Evolutionary conservation across 805 yeast genomes (phyloP), one percentile per base, ranked within the genome.

Genomic region (Diddensiella santjacobensis): DNA sequence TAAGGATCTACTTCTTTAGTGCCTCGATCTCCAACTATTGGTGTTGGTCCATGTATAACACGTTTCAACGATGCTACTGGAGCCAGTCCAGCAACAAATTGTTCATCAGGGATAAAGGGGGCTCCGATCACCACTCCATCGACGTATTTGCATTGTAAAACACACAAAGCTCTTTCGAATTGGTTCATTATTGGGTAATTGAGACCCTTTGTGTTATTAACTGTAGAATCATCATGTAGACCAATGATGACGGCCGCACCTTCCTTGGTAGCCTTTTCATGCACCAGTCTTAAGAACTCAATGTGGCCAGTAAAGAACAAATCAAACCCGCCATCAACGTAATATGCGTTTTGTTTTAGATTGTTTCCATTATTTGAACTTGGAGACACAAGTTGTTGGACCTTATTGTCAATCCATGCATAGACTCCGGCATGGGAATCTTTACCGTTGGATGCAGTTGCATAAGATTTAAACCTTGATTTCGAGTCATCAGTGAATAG

Each of bases 241-340:
- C 95, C 96, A 6, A 83, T 87, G 1, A 86, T 66, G 1, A 87
- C 79, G 1, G 68, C 64, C 2, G 78, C 75, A 6, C 66, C 64
- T 2, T 59, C 64, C 13, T 60, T 61, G 3, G 58, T 52, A 0
- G 79, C 77, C 19, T 59, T 55, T 30, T 65, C 65, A 26, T 72
- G 62, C 19, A 84, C 74, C 13, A 70, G 62, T 49, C 75, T 70
- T 52, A 91, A 71, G 6, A 83, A 83, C 56, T 81, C 84, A 49
- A 91, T 87, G 64, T 93, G 97, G 18, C 96, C 97, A 18, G 96
- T 89, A 64, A 88, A 89, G 69, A 93, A 90, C 47, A 93, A 72
- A 65, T 93, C 99, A 69, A 90, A 93, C 1, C 85, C 84, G 10
- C 97, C 98, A 55, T 80, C 84, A 15, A 87, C 74, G 60, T 84